Evolutionary conservation across 257 asterid species (phyloP).

Genomic region (Fraxinus pennsylvanica): DNA sequence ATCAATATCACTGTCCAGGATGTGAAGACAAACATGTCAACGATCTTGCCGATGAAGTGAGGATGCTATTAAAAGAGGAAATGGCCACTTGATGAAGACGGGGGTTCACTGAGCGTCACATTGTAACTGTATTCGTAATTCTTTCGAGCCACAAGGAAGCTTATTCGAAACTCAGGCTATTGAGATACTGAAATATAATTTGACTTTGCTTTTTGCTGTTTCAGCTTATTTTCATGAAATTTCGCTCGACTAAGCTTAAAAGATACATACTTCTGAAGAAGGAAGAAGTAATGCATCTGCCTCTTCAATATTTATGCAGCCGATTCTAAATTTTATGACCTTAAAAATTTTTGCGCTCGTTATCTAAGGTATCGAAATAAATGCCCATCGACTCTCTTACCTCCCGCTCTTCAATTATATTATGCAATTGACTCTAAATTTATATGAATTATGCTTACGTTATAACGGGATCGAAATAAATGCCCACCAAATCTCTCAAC

Average conservation of each 20-base stretch:
- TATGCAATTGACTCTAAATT: too few species aligned
- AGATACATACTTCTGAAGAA: neutral
- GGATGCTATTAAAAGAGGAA: slow-evolving; percentile 43
- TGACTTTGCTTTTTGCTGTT: neutral
- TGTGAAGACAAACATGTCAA: slow-evolving; percentile 74
- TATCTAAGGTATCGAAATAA: too few species aligned
- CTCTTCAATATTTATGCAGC: too few species aligned
- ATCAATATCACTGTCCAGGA: slow-evolving; percentile 39
- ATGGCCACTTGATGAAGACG: slow-evolving; percentile 16
- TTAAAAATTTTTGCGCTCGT: too few species aligned
- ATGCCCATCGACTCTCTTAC: too few species aligned
- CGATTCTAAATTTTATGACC: too few species aligned
- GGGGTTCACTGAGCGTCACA: neutral
- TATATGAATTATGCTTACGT: too few species aligned
- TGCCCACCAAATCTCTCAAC: too few species aligned
- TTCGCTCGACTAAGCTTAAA: neutral
- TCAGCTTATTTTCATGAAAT: neutral
- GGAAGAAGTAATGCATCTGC: neutral
- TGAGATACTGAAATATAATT: neutral
- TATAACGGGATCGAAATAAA: too few species aligned
- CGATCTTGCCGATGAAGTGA: slow-evolving; percentile 76
- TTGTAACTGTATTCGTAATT: neutral
- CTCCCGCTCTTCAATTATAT: too few species aligned
- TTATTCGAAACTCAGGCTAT: neutral
- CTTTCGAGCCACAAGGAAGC: neutral